Base-by-base conservation (phyloP, 2,329 filamentous ascomycete species). In the Pseudogymnoascus sp. region DNA sequence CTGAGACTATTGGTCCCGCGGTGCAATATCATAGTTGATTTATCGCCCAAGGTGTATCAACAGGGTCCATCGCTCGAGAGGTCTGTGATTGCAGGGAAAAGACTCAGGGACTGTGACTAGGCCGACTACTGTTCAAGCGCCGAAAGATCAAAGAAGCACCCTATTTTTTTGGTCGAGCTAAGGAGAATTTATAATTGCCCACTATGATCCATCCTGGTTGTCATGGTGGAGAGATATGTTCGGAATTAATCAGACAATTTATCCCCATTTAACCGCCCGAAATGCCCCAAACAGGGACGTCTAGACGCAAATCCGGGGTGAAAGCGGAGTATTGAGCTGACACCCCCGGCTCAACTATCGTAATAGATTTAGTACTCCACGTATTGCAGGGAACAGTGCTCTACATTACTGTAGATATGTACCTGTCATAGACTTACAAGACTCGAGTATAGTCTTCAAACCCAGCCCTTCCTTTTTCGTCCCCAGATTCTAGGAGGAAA, bases 271-370 rank as follows among this genome's bases (percentile, higher is more conserved):
- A 56, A 56, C 46, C 46, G 46, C 28, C 46, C 8, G 1, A 56
- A 34, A 34, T 34, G 9, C 49, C 49, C 49, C 28, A 34, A 56
- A 56, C 9, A 34, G 28, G 49, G 18, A 56, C 49, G 25, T 36
- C 49, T 56, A 56, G n/a, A 18, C 16, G 49, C 49, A 56, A 56
- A 56, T 56, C 49, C 49, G 49, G 49, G 49, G 49, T 56, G 49
- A 16, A 34, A 34, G 49, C 18, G 49, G 49, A 56, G 49, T 34
- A 25, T 16, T 53, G n/a, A 12, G 49, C 49, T 56, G 28, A 34
- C 28, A n/a, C 25, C 25, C 46, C 14, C n/a, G 14, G 43, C 9
- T 28, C 23, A 28, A 16, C 43, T 16, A 23, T 6, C 9, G 14
- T 28, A n/a, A 16, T 31, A 9, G 23, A 53, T 53, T 28, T 6